Evolutionary conservation across 1,284 basidiomycete genomes (phyloP), one percentile per base, ranked within the genome.

Genomic region (Trichosporon coremiiforme): DNA sequence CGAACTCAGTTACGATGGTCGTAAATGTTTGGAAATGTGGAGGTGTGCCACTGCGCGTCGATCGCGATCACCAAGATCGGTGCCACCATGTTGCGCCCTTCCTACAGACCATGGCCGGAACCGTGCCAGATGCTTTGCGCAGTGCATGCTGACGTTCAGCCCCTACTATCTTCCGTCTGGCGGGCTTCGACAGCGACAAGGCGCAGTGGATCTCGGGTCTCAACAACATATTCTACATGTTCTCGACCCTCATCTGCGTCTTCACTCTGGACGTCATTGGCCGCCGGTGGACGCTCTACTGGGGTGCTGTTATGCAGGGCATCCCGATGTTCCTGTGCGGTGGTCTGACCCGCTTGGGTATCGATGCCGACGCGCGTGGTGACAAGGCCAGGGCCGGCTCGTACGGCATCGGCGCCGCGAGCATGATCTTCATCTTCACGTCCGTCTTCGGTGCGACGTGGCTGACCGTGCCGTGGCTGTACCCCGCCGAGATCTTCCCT

Each of bases 311-410:
- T 22, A n/a, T 63, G 57, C 74, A 83, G 38, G 81, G 82, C 22
- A 81, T 83, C 15, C 74, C 83, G 22, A 80, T 80, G 57, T 73
- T 85, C 13, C 83, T 84, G 73, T 72, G 82, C n/a, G 77, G 78
- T 9, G 76, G 74, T 1, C 75, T 76, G 38, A 69, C 77, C 2
- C 71, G 74, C 7, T 67, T 75, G 1, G 78, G 74, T 1, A 68
- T 73, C 60, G 63, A 75, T 31, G 73, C 72, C 7, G 66, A 68
- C 17, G 69, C 53, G 1, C 67, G 66, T 1, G 75, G 72, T 31
- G 65, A 74, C 66, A 35, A 65, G 9, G 67, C 57, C 22, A 67
- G 67, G 1, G 76, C 76, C 1, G 65, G 50, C 2, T 12, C 68
- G 0, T 76, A 74, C 64, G 76, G 76, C 22, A 74, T 74, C 64